Percentiles rank a stretch among this genome's conserved stretches.
These are phyloP conservation scores for Davidsoniella virescens DNA, from an alignment of 2,329 filamentous ascomycete genomes.

Conservation along the genomic window DNA sequence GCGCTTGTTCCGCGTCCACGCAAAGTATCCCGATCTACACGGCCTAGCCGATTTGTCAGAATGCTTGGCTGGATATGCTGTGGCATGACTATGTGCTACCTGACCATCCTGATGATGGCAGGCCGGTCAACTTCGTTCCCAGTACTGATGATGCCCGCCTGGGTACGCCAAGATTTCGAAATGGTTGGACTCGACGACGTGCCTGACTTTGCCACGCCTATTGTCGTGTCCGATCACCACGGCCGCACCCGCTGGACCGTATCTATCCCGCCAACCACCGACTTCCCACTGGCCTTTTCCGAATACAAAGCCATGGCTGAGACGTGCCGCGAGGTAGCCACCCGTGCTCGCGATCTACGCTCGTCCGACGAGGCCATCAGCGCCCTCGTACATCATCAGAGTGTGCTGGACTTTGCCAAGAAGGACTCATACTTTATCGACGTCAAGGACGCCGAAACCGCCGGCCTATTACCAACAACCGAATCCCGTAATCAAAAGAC, in stretches of 20 bases:
- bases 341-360: conserved; percentile 33
- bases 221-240: conserved; percentile 49
- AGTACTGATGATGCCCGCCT: conserved; percentile 13
- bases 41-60: conserved; percentile 41
- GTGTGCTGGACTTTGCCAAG: conserved; percentile 26
- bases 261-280: conserved; percentile 50
- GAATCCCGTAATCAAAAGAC: conserved; percentile 22
- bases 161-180: conserved; percentile 37
- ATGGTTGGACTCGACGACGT: conserved; percentile 49
- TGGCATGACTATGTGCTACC: conserved; percentile 34
- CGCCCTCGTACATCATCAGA: conserved; percentile 15
- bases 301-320: conserved; percentile 56
- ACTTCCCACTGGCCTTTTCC: conserved; percentile 48
- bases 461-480: conserved; percentile 39
- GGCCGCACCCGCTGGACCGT: conserved; percentile 64
- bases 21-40: conserved; percentile 40
- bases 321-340: conserved; percentile 49
- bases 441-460: conserved; percentile 51
- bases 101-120: conserved; percentile 20
- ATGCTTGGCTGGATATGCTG: conserved; percentile 37
- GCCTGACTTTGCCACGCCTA: conserved; percentile 56
- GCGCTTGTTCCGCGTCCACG: conserved; percentile 49
- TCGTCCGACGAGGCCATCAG: conserved; percentile 22
- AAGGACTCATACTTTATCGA: conserved; percentile 58
- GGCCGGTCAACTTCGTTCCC: conserved; percentile 17